Conservation (phyloP, 257 asterid species). For the Ilex asprella region DNA sequence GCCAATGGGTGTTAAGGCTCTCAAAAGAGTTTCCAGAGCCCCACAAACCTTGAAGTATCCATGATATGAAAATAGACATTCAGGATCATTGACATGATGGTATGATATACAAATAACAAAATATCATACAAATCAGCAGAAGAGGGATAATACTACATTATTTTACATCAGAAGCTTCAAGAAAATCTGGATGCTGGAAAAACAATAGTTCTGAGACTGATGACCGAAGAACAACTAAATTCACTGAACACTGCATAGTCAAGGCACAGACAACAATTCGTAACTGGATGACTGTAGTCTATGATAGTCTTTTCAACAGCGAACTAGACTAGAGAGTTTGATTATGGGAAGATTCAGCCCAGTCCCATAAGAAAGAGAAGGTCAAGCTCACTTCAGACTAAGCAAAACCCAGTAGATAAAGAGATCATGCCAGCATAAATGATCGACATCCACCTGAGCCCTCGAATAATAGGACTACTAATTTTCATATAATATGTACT, state of each 20-base stretch:
- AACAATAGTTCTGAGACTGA: not conserved
- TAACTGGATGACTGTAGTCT: no score
- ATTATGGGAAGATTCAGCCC: not conserved
- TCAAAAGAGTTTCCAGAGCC: conserved; percentile 72
- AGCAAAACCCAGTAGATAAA: not conserved
- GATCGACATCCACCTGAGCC: no score
- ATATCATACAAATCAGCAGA: not conserved
- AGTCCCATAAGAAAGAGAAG: not conserved
- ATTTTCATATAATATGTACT: no score
- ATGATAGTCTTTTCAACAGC: not conserved
- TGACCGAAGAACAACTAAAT: not conserved
- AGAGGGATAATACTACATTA: not conserved
- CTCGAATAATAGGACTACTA: no score
- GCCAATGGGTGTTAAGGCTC: conserved; percentile 72
- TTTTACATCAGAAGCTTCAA: not conserved
- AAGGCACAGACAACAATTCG: not conserved
- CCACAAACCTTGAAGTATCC: conserved; percentile 69
- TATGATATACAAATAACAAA: not conserved
- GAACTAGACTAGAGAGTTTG: not conserved
- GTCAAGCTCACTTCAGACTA: not conserved
- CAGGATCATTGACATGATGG: conserved; percentile 7
- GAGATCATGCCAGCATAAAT: not conserved
- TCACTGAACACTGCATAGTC: not conserved
- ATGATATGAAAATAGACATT: conserved; percentile 13
- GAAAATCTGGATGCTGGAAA: not conserved